These are phyloP conservation scores for Phytophthora ohioensis DNA, from an alignment of 352 stramenopile genomes.

Conservation along the genomic window DNA sequence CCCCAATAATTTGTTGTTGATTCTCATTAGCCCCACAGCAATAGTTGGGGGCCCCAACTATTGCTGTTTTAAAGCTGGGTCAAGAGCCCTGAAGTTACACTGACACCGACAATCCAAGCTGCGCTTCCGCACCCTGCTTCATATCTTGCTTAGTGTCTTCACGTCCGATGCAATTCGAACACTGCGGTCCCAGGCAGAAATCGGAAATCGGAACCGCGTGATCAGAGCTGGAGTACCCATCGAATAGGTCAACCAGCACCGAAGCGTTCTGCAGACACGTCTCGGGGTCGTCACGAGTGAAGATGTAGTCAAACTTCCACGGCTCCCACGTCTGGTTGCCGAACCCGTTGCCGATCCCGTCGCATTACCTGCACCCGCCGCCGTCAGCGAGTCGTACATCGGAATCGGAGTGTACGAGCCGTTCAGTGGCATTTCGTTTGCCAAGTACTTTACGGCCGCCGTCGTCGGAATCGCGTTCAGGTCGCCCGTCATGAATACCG, in stretches of 20 bases:
- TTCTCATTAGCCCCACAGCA: no score
- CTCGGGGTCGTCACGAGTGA: constrained; percentile 49
- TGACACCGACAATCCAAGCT: constrained; percentile 9
- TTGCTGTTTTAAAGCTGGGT: no score
- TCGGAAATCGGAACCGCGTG: constrained; percentile 65
- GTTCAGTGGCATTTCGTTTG: constrained; percentile 17
- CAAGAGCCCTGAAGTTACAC: background rate
- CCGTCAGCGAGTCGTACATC: constrained; percentile 66
- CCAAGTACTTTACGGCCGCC: constrained; percentile 51
- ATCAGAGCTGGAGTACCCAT: constrained; percentile 61
- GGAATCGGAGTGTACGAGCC: constrained; percentile 45
- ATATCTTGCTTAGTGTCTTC: background rate
- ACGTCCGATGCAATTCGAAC: constrained; percentile 28
- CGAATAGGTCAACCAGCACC: constrained; percentile 53
- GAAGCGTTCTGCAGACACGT: constrained; percentile 48
- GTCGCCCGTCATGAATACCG: constrained; percentile 67
- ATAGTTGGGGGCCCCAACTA: no score
- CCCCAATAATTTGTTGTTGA: no score
- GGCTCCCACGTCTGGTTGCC: constrained; percentile 32
- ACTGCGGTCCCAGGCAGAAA: constrained; percentile 58
- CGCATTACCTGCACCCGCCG: constrained; percentile 38
- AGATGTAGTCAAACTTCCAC: constrained; percentile 76
- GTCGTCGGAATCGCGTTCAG: constrained; percentile 55
- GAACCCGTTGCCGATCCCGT: constrained; percentile 69
- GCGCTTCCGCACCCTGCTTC: background rate